Percentiles rank a stretch among this genome's conserved stretches.
phyloP scores from a whole-genome alignment of 2,329 filamentous ascomycete genomes.

The Aspergillus ruber region DNA sequence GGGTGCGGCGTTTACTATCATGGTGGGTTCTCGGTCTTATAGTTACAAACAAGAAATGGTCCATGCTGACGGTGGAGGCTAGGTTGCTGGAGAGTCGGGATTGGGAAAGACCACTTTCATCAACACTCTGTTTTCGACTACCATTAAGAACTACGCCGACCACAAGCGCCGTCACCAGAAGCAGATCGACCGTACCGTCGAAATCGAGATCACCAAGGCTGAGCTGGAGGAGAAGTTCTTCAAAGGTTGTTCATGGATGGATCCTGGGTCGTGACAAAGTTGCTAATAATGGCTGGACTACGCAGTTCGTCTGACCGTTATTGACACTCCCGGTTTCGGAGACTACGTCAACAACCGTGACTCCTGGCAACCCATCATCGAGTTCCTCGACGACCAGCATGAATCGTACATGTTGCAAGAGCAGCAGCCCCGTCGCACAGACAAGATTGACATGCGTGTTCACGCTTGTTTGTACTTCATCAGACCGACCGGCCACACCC shows the following conservation, averaged over 20 bases:
- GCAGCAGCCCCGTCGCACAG: constrained; percentile 93
- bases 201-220: constrained; percentile 99
- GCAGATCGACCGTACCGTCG: constrained; percentile 99
- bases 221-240: constrained; percentile 99
- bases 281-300: constrained; percentile 3
- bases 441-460: constrained; percentile 99
- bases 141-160: constrained; percentile 99
- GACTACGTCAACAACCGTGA: constrained; percentile 99
- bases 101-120: constrained; percentile 99
- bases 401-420: constrained; percentile 99
- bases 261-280: neutral
- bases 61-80: constrained; percentile 21
- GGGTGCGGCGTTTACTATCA: constrained; percentile 97
- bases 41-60: constrained; percentile 1
- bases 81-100: constrained; percentile 98
- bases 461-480: constrained; percentile 99
- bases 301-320: constrained; percentile 92
- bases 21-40: constrained; percentile 57
- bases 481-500: constrained; percentile 91
- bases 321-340: constrained; percentile 97
- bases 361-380: constrained; percentile 99
- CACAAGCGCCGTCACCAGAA: constrained; percentile 99
- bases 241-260: constrained; percentile 64
- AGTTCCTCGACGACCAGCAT: constrained; percentile 99
- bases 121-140: constrained; percentile 99